These are phyloP conservation scores for Tulasnella sp. DNA, from an alignment of 768 basidiomycete genomes.

Conservation along the genomic window DNA sequence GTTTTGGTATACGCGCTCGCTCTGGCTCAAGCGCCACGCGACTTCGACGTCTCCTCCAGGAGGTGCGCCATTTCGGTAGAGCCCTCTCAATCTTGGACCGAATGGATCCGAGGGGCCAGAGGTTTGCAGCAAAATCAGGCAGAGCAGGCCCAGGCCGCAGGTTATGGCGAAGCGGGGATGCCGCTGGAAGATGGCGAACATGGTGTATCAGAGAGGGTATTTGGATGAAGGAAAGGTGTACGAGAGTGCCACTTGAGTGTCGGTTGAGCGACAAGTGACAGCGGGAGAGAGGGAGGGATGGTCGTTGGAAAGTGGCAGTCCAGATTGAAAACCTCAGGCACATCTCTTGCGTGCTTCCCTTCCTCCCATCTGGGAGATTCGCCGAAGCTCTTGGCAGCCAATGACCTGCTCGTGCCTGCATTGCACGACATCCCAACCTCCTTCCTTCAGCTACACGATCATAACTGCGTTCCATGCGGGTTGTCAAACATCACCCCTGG, in stretches of 20 bases:
- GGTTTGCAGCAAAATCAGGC: neutral
- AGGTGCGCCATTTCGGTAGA: neutral
- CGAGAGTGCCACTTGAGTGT: neutral
- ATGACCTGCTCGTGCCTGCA: neutral
- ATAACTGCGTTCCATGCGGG: neutral
- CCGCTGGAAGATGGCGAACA: neutral
- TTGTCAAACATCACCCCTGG: neutral
- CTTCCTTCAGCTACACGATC: neutral
- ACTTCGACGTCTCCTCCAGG: neutral
- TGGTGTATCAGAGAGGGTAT: neutral
- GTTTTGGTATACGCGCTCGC: slow-evolving; percentile 3
- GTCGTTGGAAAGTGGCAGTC: neutral
- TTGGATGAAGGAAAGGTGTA: neutral
- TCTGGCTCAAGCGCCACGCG: neutral
- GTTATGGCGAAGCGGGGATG: slow-evolving; percentile 4
- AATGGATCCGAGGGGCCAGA: neutral
- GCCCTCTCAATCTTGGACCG: neutral
- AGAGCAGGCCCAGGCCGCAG: neutral
- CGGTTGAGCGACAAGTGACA: neutral
- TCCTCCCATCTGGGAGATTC: neutral
- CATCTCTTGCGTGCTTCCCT: neutral
- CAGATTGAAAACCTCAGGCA: neutral
- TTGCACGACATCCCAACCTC: neutral
- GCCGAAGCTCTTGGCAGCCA: neutral
- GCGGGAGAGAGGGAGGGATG: neutral